Conservation (phyloP, 164 flowering plant species). For the Tetracentron sinense region DNA sequence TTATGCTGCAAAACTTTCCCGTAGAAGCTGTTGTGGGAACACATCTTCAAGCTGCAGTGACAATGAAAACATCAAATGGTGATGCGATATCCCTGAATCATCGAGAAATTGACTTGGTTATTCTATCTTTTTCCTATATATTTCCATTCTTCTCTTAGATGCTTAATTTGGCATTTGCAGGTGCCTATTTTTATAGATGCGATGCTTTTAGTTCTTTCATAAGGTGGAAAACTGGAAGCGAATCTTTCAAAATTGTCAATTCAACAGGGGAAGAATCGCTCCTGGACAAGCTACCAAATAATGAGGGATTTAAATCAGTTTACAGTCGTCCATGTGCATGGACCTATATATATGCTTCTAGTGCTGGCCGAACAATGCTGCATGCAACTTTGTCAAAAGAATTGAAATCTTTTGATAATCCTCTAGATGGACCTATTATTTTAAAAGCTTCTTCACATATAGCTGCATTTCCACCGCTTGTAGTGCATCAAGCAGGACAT, state of each 20-base stretch:
- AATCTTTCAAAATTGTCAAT: constrained; percentile 55
- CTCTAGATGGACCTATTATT: constrained; percentile 33
- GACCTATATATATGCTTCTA: constrained; percentile 57
- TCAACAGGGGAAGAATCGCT: constrained; percentile 25
- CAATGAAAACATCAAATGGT: constrained; percentile 78
- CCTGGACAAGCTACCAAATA: constrained; percentile 20
- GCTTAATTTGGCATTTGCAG: constrained; percentile 33
- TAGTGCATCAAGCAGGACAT: constrained; percentile 56
- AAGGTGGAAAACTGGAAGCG: constrained; percentile 70
- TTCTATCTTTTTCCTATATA: background rate
- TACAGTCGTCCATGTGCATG: constrained; percentile 70
- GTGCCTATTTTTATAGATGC: constrained; percentile 61
- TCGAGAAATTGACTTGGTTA: constrained; percentile 5
- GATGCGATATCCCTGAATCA: constrained; percentile 12
- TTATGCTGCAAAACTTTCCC: constrained; percentile 66
- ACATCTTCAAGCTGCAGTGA: constrained; percentile 75
- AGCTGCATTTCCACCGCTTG: constrained; percentile 71
- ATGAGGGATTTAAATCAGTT: constrained; percentile 15
- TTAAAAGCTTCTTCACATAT: constrained; percentile 58
- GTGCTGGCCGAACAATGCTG: constrained; percentile 56
- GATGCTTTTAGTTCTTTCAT: constrained; percentile 70
- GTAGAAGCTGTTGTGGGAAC: constrained; percentile 84
- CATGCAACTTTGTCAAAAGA: constrained; percentile 70
- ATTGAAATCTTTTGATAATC: constrained; percentile 32
- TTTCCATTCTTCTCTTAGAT: constrained; percentile 5